A percentile compares a stretch with the other conserved stretches of the same genome.
Conservation (phyloP, 164 flowering plant species). For the Warburgia ugandensis region DNA sequence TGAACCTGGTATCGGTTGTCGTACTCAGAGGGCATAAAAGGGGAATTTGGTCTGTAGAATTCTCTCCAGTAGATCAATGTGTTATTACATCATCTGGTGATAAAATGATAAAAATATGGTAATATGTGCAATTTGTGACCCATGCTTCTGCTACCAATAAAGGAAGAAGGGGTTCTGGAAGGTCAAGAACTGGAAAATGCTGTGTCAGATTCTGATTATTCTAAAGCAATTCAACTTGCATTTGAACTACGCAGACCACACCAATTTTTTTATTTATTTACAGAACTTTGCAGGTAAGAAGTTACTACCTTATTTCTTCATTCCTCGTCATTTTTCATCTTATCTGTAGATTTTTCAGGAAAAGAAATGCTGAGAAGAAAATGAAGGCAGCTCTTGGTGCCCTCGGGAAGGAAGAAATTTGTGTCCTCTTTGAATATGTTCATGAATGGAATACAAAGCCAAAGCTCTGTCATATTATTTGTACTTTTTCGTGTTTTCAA, state of each 20-base stretch:
- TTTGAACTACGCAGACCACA: slow-evolving; percentile 87
- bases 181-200: slow-evolving; percentile 93
- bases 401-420: slow-evolving; percentile 61
- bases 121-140: background rate
- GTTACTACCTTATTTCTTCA: too few species aligned
- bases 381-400: slow-evolving; percentile 45
- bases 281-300: slow-evolving; percentile 66
- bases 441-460: slow-evolving; percentile 95
- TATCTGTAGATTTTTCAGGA: slow-evolving; percentile 34
- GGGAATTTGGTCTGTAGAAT: slow-evolving; percentile 93
- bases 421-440: slow-evolving; percentile 57
- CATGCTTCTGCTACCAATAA: slow-evolving; percentile 15
- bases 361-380: slow-evolving; percentile 35
- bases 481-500: slow-evolving; percentile 60
- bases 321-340: too few species aligned
- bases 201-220: slow-evolving; percentile 62
- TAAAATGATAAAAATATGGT: slow-evolving; percentile 68
- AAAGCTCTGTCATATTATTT: slow-evolving; percentile 71
- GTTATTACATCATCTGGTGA: slow-evolving; percentile 95
- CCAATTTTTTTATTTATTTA: slow-evolving; percentile 66
- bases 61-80: slow-evolving; percentile 94
- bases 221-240: slow-evolving; percentile 78
- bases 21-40: slow-evolving; percentile 82
- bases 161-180: slow-evolving; percentile 82
- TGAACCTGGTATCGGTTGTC: slow-evolving; percentile 57